Conservation (phyloP, 139 green algal genomes). For the Coccomyxa sp. region DNA sequence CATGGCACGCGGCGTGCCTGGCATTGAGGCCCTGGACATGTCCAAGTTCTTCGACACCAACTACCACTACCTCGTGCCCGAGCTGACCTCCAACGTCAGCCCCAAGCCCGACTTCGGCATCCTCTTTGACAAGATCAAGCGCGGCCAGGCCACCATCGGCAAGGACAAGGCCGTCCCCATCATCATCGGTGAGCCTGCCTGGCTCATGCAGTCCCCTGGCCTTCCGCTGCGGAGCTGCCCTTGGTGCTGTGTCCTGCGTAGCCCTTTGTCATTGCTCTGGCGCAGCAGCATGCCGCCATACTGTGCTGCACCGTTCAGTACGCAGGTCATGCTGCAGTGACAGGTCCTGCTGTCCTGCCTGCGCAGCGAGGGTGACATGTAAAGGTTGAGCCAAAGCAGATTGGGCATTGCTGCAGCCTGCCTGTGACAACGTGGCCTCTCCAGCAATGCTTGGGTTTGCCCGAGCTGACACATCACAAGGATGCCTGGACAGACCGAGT, state of each 20-base stretch:
- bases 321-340: no score
- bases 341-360: no score
- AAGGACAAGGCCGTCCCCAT: constrained; percentile 69
- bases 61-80: constrained; percentile 86
- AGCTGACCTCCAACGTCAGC: constrained; percentile 42
- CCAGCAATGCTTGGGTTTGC: neutral
- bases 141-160: constrained; percentile 62
- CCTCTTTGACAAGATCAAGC: constrained; percentile 56
- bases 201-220: neutral
- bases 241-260: no score
- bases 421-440: neutral
- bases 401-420: neutral
- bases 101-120: constrained; percentile 44
- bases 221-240: neutral
- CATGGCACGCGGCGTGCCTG: constrained; percentile 66
- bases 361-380: no score
- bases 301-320: no score
- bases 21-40: constrained; percentile 76
- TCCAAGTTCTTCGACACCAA: constrained; percentile 92
- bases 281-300: no score
- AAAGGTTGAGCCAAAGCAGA: no score
- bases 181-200: constrained; percentile 56
- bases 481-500: no score
- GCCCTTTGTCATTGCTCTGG: no score
- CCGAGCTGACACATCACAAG: no score